Base-by-base conservation (phyloP, 2,329 filamentous ascomycete genomes). In the Diaporthe citriasiana region DNA sequence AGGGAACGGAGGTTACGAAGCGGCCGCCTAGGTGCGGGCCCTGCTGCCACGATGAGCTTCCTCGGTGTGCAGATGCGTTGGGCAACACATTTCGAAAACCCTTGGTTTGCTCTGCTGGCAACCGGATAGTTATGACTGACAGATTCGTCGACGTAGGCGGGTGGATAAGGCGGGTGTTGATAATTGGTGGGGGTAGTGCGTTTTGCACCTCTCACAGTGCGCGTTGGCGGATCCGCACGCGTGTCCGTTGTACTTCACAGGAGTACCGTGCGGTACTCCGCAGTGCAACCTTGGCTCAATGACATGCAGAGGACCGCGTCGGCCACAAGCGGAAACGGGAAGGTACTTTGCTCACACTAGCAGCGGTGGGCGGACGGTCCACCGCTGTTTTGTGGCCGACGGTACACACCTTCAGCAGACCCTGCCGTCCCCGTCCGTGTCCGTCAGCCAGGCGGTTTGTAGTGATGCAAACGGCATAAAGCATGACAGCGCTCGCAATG, bases 231-330 rank as follows among this genome's bases (percentile, higher is more conserved):
- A 35, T 6, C 30, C 56, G 56, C 70, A 42, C 59, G 12, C 19
- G 25, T 13, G 5, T 27, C 33, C 10, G 10, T 50, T 71, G 70
- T 71, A 71, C 70, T 71, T 38, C 56, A 42, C 38, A 17, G 2
- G 33, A 53, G 70, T 71, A 71, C 70, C 57, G 38, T 63, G 59
- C 70, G 70, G 70, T 74, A 60, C 38, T 55, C 45, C 51, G 51
- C 65, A 63, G 72, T 74, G 72, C 68, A 69, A 72, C 74, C 74
- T 65, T 69, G 60, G 38, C 56, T 71, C 65, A 69, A 70, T 74
- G 71, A 75, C 74, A 69, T 75, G 72, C 74, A 75, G 74, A 63
- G 38, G 42, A 40, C 66, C 71, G 71, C 65, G 53, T 69, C 71
- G 51, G 74, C 66, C 74, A 73, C 63, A 65, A 42, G 63, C 53